phyloP scores from a whole-genome alignment of 257 asterid species.

The Orobanche coerulescens region DNA sequence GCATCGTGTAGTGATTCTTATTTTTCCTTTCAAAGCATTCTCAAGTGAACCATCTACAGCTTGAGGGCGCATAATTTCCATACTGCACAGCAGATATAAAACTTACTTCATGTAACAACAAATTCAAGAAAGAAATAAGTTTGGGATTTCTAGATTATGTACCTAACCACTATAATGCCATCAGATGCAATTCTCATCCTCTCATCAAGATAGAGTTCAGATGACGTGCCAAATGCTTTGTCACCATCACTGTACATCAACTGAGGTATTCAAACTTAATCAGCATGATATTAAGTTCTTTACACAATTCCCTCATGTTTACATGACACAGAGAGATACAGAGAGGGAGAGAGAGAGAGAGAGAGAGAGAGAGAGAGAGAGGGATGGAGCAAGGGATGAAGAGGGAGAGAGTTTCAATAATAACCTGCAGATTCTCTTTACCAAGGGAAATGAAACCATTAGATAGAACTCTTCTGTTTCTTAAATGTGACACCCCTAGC shows the following conservation, averaged over 20 bases:
- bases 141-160: conserved; percentile 2
- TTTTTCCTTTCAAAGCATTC: conserved; percentile 73
- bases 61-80: conserved; percentile 91
- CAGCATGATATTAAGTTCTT: conserved; percentile 21
- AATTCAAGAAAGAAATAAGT: conserved; percentile 15
- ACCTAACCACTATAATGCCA: conserved; percentile 95
- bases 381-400: neutral
- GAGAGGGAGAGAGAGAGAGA: conserved; percentile 6
- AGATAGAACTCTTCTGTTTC: conserved; percentile 86
- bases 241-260: conserved; percentile 98
- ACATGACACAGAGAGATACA: neutral
- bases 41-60: conserved; percentile 36
- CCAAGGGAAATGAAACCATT: conserved; percentile 84
- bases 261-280: conserved; percentile 39
- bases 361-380: conserved; percentile 6
- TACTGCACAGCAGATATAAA: conserved; percentile 44
- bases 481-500: conserved; percentile 95
- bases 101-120: conserved; percentile 20
- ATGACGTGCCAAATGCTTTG: conserved; percentile 95
- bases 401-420: conserved; percentile 7
- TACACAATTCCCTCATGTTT: conserved; percentile 2
- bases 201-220: conserved; percentile 89
- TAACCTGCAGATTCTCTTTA: conserved; percentile 90
- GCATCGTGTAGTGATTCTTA: conserved; percentile 94
- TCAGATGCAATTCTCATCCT: conserved; percentile 83